A percentile compares a stretch with the other conserved stretches of the same genome.
phyloP scores from a whole-genome alignment of 1,139 yeast species.

The Groenewaldozyma auringiensis region DNA sequence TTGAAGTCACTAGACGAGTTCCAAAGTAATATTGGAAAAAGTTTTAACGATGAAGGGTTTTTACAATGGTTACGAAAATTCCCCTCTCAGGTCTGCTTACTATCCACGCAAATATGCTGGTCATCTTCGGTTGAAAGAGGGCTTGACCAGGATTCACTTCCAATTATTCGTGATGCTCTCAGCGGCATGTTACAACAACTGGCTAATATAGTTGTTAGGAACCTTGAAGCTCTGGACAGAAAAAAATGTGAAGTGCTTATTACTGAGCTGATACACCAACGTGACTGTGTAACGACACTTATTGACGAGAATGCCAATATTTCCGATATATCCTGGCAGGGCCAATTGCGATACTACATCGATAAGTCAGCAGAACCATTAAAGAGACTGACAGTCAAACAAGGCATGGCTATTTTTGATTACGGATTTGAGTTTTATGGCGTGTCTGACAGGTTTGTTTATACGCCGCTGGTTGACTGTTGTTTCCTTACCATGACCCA shows the following conservation, averaged over 20 bases:
- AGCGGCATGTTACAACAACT: constrained; percentile 23
- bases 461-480: constrained; percentile 63
- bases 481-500: constrained; percentile 66
- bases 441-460: constrained; percentile 61
- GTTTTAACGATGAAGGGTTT: constrained; percentile 14
- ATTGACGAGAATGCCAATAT: constrained; percentile 13
- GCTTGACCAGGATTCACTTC: constrained; percentile 15
- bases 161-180: constrained; percentile 12
- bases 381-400: constrained; percentile 41
- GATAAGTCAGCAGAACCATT: constrained; percentile 22
- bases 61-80: constrained; percentile 32
- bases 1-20: constrained; percentile 18
- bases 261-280: constrained; percentile 61
- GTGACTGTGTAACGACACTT: constrained; percentile 36
- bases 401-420: constrained; percentile 43
- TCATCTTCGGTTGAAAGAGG: constrained; percentile 39
- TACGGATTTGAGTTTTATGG: constrained; percentile 89
- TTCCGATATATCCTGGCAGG: constrained; percentile 41
- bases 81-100: constrained; percentile 53
- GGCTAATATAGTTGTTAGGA: constrained; percentile 29
- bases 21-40: constrained; percentile 7
- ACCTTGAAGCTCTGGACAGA: constrained; percentile 33
- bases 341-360: constrained; percentile 47
- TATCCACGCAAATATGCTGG: constrained; percentile 56
- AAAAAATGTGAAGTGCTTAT: constrained; percentile 51